These are phyloP conservation scores for Neoboletus subvelutipes DNA, from an alignment of 768 basidiomycete genomes.

Conservation along the genomic window DNA sequence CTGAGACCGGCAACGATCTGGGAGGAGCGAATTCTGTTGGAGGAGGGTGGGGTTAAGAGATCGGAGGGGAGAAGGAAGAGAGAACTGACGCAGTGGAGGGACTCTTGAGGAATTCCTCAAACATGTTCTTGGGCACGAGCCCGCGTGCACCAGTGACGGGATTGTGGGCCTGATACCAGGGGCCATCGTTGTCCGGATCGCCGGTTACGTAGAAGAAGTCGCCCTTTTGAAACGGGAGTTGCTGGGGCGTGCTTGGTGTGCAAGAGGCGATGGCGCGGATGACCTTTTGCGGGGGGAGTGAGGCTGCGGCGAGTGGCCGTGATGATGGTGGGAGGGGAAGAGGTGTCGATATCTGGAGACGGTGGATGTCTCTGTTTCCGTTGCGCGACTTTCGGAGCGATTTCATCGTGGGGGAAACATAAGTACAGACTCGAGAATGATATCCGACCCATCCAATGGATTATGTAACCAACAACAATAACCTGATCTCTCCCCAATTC, in stretches of 20 bases:
- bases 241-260: slow-evolving; percentile 70
- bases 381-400: slow-evolving; percentile 74
- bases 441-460: background rate
- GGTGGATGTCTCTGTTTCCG: slow-evolving; percentile 50
- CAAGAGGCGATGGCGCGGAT: slow-evolving; percentile 78
- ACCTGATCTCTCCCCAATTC: background rate
- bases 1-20: slow-evolving; percentile 24
- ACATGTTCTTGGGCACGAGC: slow-evolving; percentile 80
- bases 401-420: slow-evolving; percentile 55
- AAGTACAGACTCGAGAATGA: too few species aligned
- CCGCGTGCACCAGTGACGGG: slow-evolving; percentile 90
- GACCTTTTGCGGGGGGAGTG: slow-evolving; percentile 90
- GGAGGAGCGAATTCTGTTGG: slow-evolving; percentile 43
- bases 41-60: background rate
- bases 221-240: slow-evolving; percentile 88
- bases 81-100: slow-evolving; percentile 43
- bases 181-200: slow-evolving; percentile 55
- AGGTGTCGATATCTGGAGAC: slow-evolving; percentile 70
- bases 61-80: background rate
- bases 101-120: slow-evolving; percentile 87
- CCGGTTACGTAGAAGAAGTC: slow-evolving; percentile 97
- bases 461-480: slow-evolving; percentile 25
- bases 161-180: slow-evolving; percentile 95
- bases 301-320: slow-evolving; percentile 55
- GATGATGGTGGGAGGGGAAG: slow-evolving; percentile 47